Evolutionary conservation across 164 flowering plant species (phyloP).

Genomic region (Litsea cubeba): DNA sequence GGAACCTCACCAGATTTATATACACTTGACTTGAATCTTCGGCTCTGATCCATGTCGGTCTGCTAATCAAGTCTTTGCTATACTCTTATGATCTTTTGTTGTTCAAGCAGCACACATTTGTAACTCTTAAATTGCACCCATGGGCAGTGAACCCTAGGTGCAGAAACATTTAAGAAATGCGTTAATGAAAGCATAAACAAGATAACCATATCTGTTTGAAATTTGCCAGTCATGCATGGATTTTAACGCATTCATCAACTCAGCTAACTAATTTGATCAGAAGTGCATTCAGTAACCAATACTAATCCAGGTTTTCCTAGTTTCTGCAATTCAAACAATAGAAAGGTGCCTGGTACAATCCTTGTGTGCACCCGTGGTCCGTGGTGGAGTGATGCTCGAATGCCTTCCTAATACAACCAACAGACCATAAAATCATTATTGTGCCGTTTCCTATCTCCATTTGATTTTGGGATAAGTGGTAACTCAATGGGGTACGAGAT

Average conservation of each 20-base stretch:
- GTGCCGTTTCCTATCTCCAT: no score
- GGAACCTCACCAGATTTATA: conserved; percentile 32
- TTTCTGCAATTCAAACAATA: not conserved
- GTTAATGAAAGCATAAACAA: no score
- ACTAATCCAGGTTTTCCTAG: not conserved
- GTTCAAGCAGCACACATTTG: not conserved
- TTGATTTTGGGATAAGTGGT: no score
- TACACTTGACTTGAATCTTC: conserved; percentile 44
- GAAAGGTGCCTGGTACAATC: no score
- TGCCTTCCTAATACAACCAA: no score
- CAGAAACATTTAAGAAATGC: not conserved
- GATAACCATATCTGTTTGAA: not conserved
- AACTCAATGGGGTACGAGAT: no score
- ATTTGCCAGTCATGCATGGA: not conserved
- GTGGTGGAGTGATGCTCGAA: no score
- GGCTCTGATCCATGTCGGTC: conserved; percentile 31
- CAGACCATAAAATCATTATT: no score
- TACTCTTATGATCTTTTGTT: not conserved
- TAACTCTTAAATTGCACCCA: not conserved
- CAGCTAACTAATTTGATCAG: not conserved
- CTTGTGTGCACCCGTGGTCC: no score
- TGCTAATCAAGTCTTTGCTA: not conserved
- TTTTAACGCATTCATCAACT: not conserved
- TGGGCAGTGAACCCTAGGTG: not conserved
- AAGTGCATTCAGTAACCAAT: no score